Percentiles rank a stretch among this genome's conserved stretches.
Evolutionary conservation across 2,329 filamentous ascomycete species (phyloP).

Genomic region (Colletotrichum sp.): DNA sequence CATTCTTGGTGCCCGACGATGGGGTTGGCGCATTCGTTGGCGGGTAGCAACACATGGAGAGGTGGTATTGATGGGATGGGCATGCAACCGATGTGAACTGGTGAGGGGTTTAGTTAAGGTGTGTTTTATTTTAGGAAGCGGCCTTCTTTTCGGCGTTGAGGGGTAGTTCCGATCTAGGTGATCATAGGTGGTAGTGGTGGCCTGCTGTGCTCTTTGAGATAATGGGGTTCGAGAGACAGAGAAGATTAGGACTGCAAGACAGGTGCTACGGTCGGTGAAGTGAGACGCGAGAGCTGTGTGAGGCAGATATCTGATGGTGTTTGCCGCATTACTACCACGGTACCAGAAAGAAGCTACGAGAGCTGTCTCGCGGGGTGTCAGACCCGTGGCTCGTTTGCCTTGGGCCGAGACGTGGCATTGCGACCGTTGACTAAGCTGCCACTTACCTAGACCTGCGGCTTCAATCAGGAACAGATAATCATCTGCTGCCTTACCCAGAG

Average conservation of each 20-base stretch:
- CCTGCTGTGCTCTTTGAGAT: background rate
- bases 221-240: rapidly evolving
- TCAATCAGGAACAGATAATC: background rate
- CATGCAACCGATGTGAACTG: background rate
- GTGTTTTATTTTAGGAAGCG: background rate
- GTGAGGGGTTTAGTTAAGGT: background rate
- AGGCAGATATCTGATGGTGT: background rate
- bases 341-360: no score
- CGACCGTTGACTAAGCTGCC: background rate
- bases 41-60: background rate
- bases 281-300: background rate
- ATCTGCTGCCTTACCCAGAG: background rate
- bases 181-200: background rate
- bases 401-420: background rate
- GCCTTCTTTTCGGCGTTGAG: background rate
- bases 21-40: background rate
- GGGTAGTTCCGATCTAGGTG: background rate
- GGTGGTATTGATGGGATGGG: background rate
- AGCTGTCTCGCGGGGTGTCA: background rate
- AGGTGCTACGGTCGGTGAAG: background rate
- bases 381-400: background rate
- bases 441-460: background rate
- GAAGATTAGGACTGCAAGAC: background rate
- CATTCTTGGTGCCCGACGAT: slow-evolving; percentile 7
- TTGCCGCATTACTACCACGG: background rate